A percentile compares a stretch with the other conserved stretches of the same genome.
Conservation (phyloP, 192 early-diverging fungal species). For the Coemansia sp. region DNA sequence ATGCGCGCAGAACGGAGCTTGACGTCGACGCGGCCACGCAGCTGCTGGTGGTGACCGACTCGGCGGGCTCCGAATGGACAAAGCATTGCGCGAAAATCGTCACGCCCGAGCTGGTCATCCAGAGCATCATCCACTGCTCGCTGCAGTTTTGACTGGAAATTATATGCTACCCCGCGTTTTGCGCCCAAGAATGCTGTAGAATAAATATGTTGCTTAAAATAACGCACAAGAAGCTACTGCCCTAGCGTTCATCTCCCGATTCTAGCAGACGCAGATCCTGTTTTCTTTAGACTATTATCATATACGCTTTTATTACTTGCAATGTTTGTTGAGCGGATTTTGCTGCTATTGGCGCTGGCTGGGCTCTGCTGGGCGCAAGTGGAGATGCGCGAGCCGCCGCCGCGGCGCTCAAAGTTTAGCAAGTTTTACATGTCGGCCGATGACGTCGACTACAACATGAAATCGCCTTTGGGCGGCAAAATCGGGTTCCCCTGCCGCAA, state of each 20-base stretch:
- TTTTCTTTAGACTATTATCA: too few relatives aligned
- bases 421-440: slow-evolving; percentile 35
- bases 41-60: slow-evolving; percentile 12
- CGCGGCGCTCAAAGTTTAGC: slow-evolving; percentile 51
- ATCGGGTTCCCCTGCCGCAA: slow-evolving; percentile 45
- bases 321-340: neutral
- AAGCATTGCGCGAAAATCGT: neutral
- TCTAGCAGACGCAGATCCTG: too few relatives aligned
- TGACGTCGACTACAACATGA: slow-evolving; percentile 55
- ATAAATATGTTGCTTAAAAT: too few relatives aligned
- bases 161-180: too few relatives aligned
- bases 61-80: neutral
- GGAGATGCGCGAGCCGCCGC: slow-evolving; percentile 47
- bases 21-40: slow-evolving; percentile 3
- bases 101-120: slow-evolving; percentile 38
- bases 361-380: slow-evolving; percentile 34
- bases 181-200: too few relatives aligned
- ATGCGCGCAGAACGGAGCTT: slow-evolving; percentile 21
- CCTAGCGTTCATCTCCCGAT: too few relatives aligned
- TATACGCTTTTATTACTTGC: too few relatives aligned
- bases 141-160: slow-evolving; percentile 14
- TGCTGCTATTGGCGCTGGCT: neutral
- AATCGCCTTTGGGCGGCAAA: slow-evolving; percentile 35
- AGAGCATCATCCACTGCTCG: slow-evolving; percentile 43
- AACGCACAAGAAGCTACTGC: too few relatives aligned